phyloP scores from a whole-genome alignment of 1,139 yeast species.

The Zygoascus meyerae region DNA sequence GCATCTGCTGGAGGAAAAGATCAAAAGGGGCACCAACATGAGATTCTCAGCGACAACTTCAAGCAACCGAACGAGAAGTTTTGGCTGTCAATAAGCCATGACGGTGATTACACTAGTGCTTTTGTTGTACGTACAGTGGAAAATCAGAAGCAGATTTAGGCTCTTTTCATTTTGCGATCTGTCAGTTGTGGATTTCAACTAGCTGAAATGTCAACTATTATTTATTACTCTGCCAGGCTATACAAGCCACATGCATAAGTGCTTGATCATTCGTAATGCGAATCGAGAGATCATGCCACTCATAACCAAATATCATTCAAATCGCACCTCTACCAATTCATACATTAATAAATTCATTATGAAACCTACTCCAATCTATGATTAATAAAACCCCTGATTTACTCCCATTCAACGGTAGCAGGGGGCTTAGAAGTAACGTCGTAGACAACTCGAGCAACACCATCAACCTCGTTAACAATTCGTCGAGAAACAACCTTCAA shows the following conservation, averaged over 20 bases:
- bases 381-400: constrained; percentile 25
- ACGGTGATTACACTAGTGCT: constrained; percentile 45
- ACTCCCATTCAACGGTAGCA: constrained; percentile 99
- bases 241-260: too few species aligned
- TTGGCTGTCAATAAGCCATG: constrained; percentile 58
- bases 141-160: neutral
- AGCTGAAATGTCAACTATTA: too few species aligned
- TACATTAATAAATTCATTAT: neutral
- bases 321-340: neutral
- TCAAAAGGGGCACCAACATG: constrained; percentile 28
- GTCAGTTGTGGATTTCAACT: too few species aligned
- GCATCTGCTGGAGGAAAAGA: constrained; percentile 13
- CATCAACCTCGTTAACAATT: constrained; percentile 96
- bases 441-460: constrained; percentile 98
- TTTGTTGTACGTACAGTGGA: constrained; percentile 25
- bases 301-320: neutral
- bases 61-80: constrained; percentile 42
- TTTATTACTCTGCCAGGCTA: too few species aligned
- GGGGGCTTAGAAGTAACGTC: constrained; percentile 99
- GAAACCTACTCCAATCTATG: neutral
- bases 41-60: constrained; percentile 3
- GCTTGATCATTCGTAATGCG: too few species aligned
- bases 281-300: too few species aligned
- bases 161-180: too few species aligned
- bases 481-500: constrained; percentile 90